phyloP scores from a whole-genome alignment of 768 basidiomycete species.

The Lentinus tigrinus region DNA sequence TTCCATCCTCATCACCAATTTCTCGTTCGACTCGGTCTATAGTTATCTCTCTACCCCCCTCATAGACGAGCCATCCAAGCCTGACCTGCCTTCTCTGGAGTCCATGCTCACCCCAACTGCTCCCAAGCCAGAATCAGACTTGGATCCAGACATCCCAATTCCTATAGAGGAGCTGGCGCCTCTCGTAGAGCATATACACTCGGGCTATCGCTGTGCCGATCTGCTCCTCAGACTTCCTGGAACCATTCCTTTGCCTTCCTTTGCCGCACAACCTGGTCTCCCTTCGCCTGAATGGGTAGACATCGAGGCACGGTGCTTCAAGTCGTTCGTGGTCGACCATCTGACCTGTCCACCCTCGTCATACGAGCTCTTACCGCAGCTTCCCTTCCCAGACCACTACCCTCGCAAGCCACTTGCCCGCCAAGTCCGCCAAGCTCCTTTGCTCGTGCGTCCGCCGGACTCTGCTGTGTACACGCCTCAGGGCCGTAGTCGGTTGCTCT shows the following conservation, averaged over 20 bases:
- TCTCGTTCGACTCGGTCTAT: conserved; percentile 83
- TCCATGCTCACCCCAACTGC: not conserved
- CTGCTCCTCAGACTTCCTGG: conserved; percentile 71
- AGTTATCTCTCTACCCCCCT: conserved; percentile 66
- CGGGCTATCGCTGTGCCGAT: conserved; percentile 71
- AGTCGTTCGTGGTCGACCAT: conserved; percentile 41
- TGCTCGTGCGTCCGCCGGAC: conserved; percentile 65
- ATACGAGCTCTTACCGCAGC: conserved; percentile 39
- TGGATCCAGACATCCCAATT: conserved; percentile 56
- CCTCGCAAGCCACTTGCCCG: conserved; percentile 33
- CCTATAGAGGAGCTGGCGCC: conserved; percentile 48
- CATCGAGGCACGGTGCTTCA: conserved; percentile 43
- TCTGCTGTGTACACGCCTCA: conserved; percentile 47
- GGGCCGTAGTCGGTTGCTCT: conserved; percentile 56
- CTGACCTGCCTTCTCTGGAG: not conserved
- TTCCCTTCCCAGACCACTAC: conserved; percentile 36
- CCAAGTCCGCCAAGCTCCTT: conserved; percentile 50
- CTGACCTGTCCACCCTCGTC: conserved; percentile 35
- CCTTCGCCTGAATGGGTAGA: conserved; percentile 69
- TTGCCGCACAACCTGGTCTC: conserved; percentile 48
- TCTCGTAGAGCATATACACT: conserved; percentile 60
- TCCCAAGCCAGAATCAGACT: conserved; percentile 16
- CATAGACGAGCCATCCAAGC: conserved; percentile 35
- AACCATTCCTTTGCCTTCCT: conserved; percentile 75
- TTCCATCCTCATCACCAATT: conserved; percentile 74